Conservation (phyloP, 1,284 basidiomycete species). For the Xanthoconium separans region DNA sequence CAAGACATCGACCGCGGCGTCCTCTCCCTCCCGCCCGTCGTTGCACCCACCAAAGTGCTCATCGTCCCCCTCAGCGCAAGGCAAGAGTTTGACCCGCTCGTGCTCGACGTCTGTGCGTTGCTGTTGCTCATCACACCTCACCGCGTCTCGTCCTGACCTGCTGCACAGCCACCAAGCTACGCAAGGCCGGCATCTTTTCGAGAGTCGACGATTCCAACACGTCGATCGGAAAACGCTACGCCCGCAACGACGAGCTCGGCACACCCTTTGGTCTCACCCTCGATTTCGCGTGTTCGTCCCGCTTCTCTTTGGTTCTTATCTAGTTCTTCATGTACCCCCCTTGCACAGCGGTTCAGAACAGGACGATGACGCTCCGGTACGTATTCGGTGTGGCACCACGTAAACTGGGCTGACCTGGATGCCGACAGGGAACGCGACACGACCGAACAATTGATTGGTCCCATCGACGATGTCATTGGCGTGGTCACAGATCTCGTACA, state of each 20-base stretch:
- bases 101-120: conserved; percentile 86
- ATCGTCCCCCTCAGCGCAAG: conserved; percentile 95
- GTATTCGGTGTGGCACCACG: conserved; percentile 19
- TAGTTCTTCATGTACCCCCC: neutral
- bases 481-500: conserved; percentile 78
- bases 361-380: conserved; percentile 87
- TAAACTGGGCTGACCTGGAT: conserved; percentile 2
- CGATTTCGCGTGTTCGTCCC: conserved; percentile 88
- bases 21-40: conserved; percentile 83
- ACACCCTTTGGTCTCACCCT: conserved; percentile 96
- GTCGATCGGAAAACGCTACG: conserved; percentile 95
- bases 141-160: neutral
- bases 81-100: conserved; percentile 82
- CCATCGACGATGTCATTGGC: conserved; percentile 86
- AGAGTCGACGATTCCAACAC: conserved; percentile 95
- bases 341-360: conserved; percentile 71
- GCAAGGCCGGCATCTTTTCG: conserved; percentile 85
- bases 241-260: conserved; percentile 97
- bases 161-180: conserved; percentile 75
- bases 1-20: conserved; percentile 89
- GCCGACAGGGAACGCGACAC: conserved; percentile 85
- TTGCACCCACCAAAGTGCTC: conserved; percentile 96
- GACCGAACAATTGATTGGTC: conserved; percentile 90
- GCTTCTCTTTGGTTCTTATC: neutral
- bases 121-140: neutral